A percentile compares a stretch with the other conserved stretches of the same genome.
These are phyloP conservation scores for Serendipita sp. DNA, from an alignment of 768 basidiomycete species.

Conservation along the genomic window DNA sequence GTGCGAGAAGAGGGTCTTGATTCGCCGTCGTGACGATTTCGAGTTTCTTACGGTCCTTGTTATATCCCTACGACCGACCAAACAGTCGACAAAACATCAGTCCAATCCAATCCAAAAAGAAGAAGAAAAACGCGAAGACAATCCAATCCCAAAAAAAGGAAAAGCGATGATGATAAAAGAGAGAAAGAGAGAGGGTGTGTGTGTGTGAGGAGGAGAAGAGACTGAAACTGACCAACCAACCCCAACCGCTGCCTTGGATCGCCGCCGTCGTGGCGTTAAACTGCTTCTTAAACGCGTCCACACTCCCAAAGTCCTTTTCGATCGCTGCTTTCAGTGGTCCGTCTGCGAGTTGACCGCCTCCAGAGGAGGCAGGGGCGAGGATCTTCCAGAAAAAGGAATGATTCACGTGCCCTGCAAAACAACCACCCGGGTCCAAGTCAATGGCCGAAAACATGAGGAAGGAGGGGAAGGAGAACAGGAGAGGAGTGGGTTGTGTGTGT, in stretches of 20 bases:
- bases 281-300: slow-evolving; percentile 72
- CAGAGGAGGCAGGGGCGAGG: slow-evolving; percentile 52
- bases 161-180: not conserved
- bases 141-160: not conserved
- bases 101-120: not conserved
- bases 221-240: slow-evolving; percentile 61
- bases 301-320: slow-evolving; percentile 66
- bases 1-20: slow-evolving; percentile 71
- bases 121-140: not conserved
- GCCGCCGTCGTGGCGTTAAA: slow-evolving; percentile 79
- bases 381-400: slow-evolving; percentile 98
- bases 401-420: slow-evolving; percentile 63
- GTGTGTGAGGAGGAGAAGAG: too few species aligned
- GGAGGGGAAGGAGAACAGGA: not conserved
- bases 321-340: slow-evolving; percentile 54
- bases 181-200: too few species aligned
- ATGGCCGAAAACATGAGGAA: not conserved
- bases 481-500: too few species aligned
- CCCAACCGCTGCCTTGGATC: slow-evolving; percentile 97
- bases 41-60: slow-evolving; percentile 47
- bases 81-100: not conserved
- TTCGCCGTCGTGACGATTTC: slow-evolving; percentile 89
- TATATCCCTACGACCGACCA: slow-evolving; percentile 40
- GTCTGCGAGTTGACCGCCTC: slow-evolving; percentile 46
- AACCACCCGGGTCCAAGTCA: not conserved